Evolutionary conservation across 305 asterid species (phyloP), one percentile per base, ranked within the genome.

Genomic region (Solanum chacoense): DNA sequence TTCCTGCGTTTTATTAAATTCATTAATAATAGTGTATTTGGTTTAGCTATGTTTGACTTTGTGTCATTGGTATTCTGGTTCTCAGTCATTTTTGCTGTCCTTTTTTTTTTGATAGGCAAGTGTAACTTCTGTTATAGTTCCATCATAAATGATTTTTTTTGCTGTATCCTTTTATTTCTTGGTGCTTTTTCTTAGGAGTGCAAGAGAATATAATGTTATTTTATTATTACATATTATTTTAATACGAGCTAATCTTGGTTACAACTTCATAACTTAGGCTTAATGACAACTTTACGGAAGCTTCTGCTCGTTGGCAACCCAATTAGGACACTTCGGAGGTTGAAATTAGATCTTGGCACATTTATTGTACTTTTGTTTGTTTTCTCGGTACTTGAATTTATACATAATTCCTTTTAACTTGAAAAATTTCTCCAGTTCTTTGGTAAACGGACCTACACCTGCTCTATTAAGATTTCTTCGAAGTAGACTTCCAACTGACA

Each of bases 261-360:
- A 36, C 78, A 32, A 91, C 91, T 84, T 84, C 81, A 84, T 90
- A 69, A 38, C 89, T 83, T 90, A 97, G 99, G 98, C 90, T 91
- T 94, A 94, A 97, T 95, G 99, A 94, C 96, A 87, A 95, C 98
- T 85, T 88, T 97, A 91, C 95, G 98, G 93, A 97, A 96, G 93
- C 99, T 97, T 93, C 86, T 95, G 90, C 98, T 97, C 73, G 85
- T 92, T 92, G 99, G 99, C 59, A 97, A 97, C 93, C 99, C 99
- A 67, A 83, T 97, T 92, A 95, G 98, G 89, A 91, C 98, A n/a
- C 99, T 97, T 87, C 93, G 99, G 91, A 97, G 99, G 99, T 97
- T 90, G 90, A 93, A 77, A 73, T 85, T 34, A 71, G 79, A 20
- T 55, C 84, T 91, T 88, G 42, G 59, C 63, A 86, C 18, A 86